phyloP scores from a whole-genome alignment of 225 moss, liverwort and hornwort species.

The Climacium dendroides region DNA sequence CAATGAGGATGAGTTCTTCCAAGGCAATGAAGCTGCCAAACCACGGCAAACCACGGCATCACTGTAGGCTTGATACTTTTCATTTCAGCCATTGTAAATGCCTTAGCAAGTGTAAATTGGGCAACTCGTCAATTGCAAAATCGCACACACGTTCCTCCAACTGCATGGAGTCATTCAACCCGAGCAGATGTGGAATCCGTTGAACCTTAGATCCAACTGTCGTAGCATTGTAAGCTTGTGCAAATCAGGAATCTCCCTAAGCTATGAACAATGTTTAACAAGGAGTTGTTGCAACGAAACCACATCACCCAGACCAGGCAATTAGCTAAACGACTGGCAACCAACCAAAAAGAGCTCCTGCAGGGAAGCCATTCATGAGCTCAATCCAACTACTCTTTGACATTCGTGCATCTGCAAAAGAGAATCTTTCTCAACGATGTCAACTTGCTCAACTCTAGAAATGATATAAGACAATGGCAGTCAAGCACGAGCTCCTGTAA shows the following conservation, averaged over 20 bases:
- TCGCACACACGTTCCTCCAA: background rate
- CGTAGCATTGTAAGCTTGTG: background rate
- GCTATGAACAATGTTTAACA: no score
- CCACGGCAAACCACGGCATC: no score
- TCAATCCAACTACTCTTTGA: background rate
- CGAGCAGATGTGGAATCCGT: background rate
- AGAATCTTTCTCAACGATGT: background rate
- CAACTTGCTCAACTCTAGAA: background rate
- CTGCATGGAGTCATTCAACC: background rate
- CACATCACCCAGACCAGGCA: background rate
- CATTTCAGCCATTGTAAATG: background rate
- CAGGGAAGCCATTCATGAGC: background rate
- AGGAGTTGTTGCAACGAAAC: background rate
- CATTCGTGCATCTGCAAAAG: fast-evolving
- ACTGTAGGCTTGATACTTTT: fast-evolving
- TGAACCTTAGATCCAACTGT: background rate
- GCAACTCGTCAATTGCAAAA: background rate
- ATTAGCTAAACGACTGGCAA: background rate
- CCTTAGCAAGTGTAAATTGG: background rate
- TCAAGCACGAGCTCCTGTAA: background rate
- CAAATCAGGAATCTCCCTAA: no score
- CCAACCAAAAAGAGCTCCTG: background rate
- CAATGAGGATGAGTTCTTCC: background rate
- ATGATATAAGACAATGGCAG: background rate
- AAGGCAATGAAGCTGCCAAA: background rate